Evolutionary conservation across 495 filamentous ascomycete genomes (phyloP).

Genomic region (Neurospora intermedia): DNA sequence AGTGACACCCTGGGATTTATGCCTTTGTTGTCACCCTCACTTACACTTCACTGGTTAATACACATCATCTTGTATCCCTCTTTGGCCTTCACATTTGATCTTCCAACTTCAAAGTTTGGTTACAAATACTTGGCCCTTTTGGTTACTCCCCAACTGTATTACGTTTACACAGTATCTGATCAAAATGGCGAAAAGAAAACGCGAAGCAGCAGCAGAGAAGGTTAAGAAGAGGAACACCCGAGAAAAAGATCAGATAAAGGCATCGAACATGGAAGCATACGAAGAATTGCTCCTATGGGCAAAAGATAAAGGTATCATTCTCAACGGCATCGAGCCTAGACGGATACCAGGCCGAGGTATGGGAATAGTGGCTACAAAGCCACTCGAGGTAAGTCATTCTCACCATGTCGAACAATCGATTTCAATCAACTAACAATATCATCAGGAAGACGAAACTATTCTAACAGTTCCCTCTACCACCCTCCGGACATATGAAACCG

Average conservation of each 20-base stretch:
- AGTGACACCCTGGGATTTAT: background rate
- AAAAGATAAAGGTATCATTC: slow-evolving; percentile 41
- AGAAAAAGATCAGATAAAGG: background rate
- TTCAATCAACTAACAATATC: background rate
- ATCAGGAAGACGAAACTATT: slow-evolving; percentile 42
- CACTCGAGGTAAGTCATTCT: slow-evolving; percentile 44
- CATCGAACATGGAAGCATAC: slow-evolving; percentile 22
- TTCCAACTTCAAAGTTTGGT: too few species aligned
- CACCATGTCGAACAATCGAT: background rate
- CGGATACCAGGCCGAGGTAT: slow-evolving; percentile 55
- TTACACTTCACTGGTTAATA: background rate
- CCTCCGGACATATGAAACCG: slow-evolving; percentile 50
- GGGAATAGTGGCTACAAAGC: slow-evolving; percentile 58
- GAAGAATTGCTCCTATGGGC: slow-evolving; percentile 54
- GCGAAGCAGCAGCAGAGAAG: background rate
- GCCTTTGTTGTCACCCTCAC: background rate
- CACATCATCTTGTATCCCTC: background rate
- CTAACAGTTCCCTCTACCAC: slow-evolving; percentile 52
- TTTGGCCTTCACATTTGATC: too few species aligned
- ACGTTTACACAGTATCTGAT: background rate
- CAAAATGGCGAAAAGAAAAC: background rate
- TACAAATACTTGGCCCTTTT: too few species aligned
- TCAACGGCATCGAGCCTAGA: slow-evolving; percentile 49
- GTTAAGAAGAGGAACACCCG: background rate
- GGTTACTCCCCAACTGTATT: too few species aligned